Percentiles rank a stretch among this genome's conserved stretches.
Conservation (phyloP, 768 basidiomycete species). For the Leccinum imitatum region DNA sequence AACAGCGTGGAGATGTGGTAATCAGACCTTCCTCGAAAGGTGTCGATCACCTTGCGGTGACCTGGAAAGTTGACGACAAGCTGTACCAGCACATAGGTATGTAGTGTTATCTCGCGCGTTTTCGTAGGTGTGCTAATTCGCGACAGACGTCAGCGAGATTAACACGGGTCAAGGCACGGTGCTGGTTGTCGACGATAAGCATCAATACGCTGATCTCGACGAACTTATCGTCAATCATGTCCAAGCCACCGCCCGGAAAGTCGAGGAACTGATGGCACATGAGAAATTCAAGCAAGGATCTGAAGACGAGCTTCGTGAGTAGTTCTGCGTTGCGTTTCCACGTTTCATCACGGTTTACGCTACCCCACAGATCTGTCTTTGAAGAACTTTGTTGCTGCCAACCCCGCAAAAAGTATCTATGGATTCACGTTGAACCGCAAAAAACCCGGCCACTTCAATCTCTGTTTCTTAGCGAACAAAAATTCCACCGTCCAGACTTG, state of each 20-base stretch:
- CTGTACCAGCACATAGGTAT: slow-evolving; percentile 95
- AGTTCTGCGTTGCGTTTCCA: not conserved
- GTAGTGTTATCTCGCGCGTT: slow-evolving; percentile 23
- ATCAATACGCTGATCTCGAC: slow-evolving; percentile 90
- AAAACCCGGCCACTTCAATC: slow-evolving; percentile 88
- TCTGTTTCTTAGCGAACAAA: slow-evolving; percentile 92
- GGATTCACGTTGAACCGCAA: slow-evolving; percentile 91
- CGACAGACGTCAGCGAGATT: slow-evolving; percentile 75
- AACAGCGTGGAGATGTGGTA: slow-evolving; percentile 94
- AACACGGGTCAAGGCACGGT: slow-evolving; percentile 70
- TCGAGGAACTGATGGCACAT: slow-evolving; percentile 92
- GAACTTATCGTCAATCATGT: slow-evolving; percentile 97
- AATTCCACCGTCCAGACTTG: slow-evolving; percentile 87
- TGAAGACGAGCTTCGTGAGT: slow-evolving; percentile 89
- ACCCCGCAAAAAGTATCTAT: slow-evolving; percentile 93
- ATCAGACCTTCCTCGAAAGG: slow-evolving; percentile 97
- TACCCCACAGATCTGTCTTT: slow-evolving; percentile 68
- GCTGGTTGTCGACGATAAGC: slow-evolving; percentile 71
- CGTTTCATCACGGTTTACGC: not conserved
- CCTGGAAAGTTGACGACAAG: slow-evolving; percentile 98
- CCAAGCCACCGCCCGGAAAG: slow-evolving; percentile 87
- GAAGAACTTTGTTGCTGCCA: slow-evolving; percentile 88
- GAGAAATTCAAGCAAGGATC: slow-evolving; percentile 91
- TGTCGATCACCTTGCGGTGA: slow-evolving; percentile 88
- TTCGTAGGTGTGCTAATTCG: slow-evolving; percentile 8